Conservation (phyloP, 228 moss, liverwort and hornwort species). For the Sphagnum magellanicum region DNA sequence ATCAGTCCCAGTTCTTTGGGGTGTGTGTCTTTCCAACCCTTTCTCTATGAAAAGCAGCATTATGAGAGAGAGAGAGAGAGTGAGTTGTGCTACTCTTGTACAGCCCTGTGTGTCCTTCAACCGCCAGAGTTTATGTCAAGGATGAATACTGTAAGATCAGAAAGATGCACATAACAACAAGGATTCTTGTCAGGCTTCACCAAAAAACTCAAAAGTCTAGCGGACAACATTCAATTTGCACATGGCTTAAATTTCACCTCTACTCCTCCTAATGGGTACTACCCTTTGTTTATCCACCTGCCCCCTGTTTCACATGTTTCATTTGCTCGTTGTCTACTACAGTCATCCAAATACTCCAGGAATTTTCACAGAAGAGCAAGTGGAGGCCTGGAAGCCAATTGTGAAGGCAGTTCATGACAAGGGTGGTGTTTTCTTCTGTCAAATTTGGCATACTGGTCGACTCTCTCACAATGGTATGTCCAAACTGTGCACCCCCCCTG, state of each 20-base stretch:
- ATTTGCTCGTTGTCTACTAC: neutral
- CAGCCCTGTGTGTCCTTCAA: no score
- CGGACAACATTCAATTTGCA: no score
- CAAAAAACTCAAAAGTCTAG: no score
- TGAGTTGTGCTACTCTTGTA: no score
- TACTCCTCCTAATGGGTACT: no score
- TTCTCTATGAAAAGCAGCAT: neutral
- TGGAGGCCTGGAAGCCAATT: constrained; percentile 42
- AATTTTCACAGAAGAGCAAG: constrained; percentile 30
- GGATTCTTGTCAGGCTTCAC: no score
- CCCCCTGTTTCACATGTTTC: neutral
- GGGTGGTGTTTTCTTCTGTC: constrained; percentile 45
- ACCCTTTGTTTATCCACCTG: no score
- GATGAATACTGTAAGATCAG: no score
- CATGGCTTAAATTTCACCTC: no score
- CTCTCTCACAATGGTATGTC: constrained; percentile 21
- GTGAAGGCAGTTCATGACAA: constrained; percentile 47
- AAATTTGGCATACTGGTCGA: constrained; percentile 45
- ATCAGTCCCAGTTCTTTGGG: constrained; percentile 42
- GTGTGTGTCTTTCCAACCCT: neutral
- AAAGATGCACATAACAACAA: no score
- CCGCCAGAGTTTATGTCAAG: no score
- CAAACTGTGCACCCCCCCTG: constrained; percentile 6
- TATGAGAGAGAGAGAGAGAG: neutral
- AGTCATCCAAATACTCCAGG: constrained; percentile 28